phyloP scores from a whole-genome alignment of 2,329 filamentous ascomycete species.

The Lachnellula willkommii region DNA sequence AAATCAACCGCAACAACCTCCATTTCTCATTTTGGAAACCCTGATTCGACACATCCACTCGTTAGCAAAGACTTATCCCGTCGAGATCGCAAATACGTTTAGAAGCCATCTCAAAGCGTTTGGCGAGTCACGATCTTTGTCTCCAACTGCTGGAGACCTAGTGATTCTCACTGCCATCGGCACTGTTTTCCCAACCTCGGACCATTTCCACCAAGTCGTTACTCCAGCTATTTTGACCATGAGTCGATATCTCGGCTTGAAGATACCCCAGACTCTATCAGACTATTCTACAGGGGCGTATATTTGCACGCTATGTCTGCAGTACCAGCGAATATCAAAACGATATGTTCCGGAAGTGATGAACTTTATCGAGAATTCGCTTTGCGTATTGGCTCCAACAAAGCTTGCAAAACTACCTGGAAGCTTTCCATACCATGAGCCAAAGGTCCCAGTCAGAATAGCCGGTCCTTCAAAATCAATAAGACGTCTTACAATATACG shows the following conservation, averaged over 20 bases:
- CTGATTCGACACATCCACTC: constrained; percentile 89
- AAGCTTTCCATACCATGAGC: constrained; percentile 57
- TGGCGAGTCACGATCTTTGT: constrained; percentile 42
- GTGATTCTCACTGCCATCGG: constrained; percentile 77
- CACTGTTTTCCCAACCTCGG: constrained; percentile 86
- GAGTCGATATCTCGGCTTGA: constrained; percentile 75
- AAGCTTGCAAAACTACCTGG: constrained; percentile 44
- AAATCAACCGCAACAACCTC: constrained; percentile 39
- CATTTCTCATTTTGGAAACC: constrained; percentile 68
- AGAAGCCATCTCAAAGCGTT: constrained; percentile 64
- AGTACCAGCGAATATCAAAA: constrained; percentile 79
- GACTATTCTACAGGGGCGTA: constrained; percentile 73
- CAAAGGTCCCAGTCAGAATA: constrained; percentile 47
- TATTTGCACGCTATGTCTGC: constrained; percentile 69
- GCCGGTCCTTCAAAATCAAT: constrained; percentile 38
- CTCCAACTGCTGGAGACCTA: constrained; percentile 64
- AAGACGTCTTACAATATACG: constrained; percentile 54
- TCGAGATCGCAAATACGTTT: constrained; percentile 72
- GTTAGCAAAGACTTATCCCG: constrained; percentile 76
- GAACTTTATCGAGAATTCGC: constrained; percentile 71
- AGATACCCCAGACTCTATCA: constrained; percentile 56
- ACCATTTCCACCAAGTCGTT: constrained; percentile 93
- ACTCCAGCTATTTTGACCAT: constrained; percentile 88
- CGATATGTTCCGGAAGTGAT: constrained; percentile 85
- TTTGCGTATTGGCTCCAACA: constrained; percentile 60